Base-by-base conservation (phyloP, 1,284 basidiomycete genomes). In the Puccinia coronata region DNA sequence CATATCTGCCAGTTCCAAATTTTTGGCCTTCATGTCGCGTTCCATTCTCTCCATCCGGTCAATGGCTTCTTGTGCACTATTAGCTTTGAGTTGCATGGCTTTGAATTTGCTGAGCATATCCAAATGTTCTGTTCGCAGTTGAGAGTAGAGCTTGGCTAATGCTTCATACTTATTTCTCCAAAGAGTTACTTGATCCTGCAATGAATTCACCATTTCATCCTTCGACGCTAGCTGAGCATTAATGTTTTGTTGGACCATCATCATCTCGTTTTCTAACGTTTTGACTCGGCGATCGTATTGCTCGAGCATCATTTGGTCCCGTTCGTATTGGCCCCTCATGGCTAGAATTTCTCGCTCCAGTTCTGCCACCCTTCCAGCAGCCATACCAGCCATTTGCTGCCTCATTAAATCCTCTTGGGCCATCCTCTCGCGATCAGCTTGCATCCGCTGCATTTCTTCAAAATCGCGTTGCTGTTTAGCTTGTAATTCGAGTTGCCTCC, bases 101-200 rank as follows among this genome's bases (percentile, higher is more conserved):
- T 99, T 99, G 89, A 94, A 96, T 88, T 97, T 98, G 84, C 92
- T 91, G 71, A 99, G 91, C 91, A 99, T 93, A 85, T 99, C 97
- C 77, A 99, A 89, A 87, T 99, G 97, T 87, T 99, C 97, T 47
- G 93, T 92, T 65, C 97, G 93, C 16, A 99, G 91, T 86, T 99
- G 97, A 84, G 95, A 97, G 89, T 99, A 99, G 11, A 99, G 90
- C 87, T 99, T 99, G 67, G 97, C 97, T 81, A 99, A 89, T 0
- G 96, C 94, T 87, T 99, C 97, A 87, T 99, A 99, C 88, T 99
- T 99, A 89, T 95, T 96, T 82, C 95, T 92, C 97, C 97, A 99
- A 31, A 97, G 88, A 9, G 91, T 93, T 82, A 98, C 95, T 87
- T 99, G 97, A 86, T 97, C 94, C 87, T 98, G 96, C 18, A 99